These are phyloP conservation scores for Pseudonectria foliicola DNA, from an alignment of 2,329 filamentous ascomycete species.

Conservation along the genomic window DNA sequence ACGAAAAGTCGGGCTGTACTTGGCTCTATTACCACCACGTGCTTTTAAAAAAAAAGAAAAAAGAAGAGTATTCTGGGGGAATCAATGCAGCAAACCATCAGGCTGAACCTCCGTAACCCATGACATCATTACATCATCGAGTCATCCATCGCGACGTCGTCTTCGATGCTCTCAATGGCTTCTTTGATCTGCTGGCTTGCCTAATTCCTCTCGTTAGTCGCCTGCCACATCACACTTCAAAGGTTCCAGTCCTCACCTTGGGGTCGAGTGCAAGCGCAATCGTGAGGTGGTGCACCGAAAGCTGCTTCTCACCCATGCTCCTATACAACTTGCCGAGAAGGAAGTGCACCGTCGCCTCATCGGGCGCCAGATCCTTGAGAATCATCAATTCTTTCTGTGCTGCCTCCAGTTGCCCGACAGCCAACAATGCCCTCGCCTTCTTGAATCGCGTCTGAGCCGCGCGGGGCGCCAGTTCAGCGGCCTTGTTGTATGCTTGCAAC, in stretches of 20 bases:
- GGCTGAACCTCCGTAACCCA: conserved; percentile 7
- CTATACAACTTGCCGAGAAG: conserved; percentile 80
- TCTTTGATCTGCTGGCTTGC: conserved; percentile 93
- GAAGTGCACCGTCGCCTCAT: conserved; percentile 95
- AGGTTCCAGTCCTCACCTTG: too few species aligned
- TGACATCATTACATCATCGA: conserved; percentile 51
- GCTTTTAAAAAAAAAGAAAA: conserved; percentile 20
- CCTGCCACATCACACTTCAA: not conserved
- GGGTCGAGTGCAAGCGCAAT: conserved; percentile 93
- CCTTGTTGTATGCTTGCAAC: conserved; percentile 72
- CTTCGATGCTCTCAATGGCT: conserved; percentile 86
- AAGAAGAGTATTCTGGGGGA: conserved; percentile 9
- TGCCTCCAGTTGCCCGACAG: conserved; percentile 60
- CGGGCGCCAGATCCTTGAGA: conserved; percentile 85
- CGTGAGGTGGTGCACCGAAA: conserved; percentile 89
- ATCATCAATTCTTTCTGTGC: conserved; percentile 78
- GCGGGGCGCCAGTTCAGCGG: conserved; percentile 72
- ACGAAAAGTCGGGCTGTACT: too few species aligned
- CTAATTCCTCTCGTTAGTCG: conserved; percentile 37
- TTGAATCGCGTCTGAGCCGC: conserved; percentile 84
- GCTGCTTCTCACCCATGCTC: conserved; percentile 61
- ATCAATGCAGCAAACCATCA: conserved; percentile 14
- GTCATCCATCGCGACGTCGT: conserved; percentile 65
- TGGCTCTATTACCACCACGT: too few species aligned
- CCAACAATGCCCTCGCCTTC: conserved; percentile 81